Conservation (phyloP, 2,329 filamentous ascomycete genomes). For the Microsporum audouinii region DNA sequence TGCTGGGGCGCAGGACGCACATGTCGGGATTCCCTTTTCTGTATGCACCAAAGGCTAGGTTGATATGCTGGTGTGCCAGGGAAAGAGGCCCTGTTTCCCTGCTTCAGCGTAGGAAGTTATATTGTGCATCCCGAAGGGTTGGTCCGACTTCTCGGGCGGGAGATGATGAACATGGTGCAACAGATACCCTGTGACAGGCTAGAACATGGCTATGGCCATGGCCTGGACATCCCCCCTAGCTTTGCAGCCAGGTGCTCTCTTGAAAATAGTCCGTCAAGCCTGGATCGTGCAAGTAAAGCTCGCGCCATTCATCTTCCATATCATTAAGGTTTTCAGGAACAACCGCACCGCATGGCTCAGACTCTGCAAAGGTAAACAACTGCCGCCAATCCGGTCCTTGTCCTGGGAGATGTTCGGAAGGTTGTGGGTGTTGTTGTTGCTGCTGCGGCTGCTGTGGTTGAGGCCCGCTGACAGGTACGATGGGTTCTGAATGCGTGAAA, state of each 20-base stretch:
- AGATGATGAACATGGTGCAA: too few relatives aligned
- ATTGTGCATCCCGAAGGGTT: not conserved
- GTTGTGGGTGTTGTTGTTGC: not conserved
- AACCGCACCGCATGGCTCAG: slow-evolving; percentile 28
- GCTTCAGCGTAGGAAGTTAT: not conserved
- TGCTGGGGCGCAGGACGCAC: too few relatives aligned
- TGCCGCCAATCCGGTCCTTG: slow-evolving; percentile 31
- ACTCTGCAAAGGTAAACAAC: slow-evolving; percentile 31
- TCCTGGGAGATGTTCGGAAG: slow-evolving; percentile 24
- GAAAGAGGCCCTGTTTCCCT: too few relatives aligned
- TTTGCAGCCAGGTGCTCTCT: slow-evolving; percentile 31
- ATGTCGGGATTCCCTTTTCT: not conserved
- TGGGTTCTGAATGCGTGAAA: slow-evolving; percentile 8
- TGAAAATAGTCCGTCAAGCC: slow-evolving; percentile 33
- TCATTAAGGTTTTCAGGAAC: slow-evolving; percentile 30
- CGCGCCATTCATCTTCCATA: slow-evolving; percentile 36
- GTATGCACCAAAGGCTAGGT: not conserved
- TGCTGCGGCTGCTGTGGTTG: not conserved
- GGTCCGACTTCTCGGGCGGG: too few relatives aligned
- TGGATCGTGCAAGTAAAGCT: slow-evolving; percentile 35
- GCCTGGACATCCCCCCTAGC: not conserved
- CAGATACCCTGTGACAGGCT: not conserved
- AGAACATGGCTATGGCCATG: not conserved
- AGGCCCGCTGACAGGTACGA: slow-evolving; percentile 1
- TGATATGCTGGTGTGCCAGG: too few relatives aligned